These are phyloP conservation scores for Kodamaea kaohsiungensis DNA, from an alignment of 805 yeast species.

Conservation along the genomic window DNA sequence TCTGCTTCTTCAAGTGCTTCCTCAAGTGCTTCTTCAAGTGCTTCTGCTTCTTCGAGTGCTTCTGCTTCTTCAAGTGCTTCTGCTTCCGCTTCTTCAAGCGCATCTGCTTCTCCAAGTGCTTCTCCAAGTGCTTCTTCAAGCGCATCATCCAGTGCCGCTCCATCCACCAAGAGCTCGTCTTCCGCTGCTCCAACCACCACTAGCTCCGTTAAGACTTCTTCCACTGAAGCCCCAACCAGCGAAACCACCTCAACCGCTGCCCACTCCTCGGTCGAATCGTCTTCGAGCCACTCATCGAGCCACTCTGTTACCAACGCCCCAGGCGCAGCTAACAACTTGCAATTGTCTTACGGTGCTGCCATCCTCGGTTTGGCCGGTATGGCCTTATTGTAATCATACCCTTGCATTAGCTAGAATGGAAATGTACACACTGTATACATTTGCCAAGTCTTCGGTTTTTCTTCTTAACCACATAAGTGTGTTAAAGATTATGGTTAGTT, in stretches of 20 bases:
- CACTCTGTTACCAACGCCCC: conserved; percentile 10
- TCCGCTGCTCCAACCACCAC: conserved; percentile 7
- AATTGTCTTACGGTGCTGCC: conserved; percentile 27
- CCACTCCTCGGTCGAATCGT: neutral
- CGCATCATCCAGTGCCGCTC: neutral
- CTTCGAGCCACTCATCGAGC: conserved; percentile 1
- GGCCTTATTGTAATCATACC: conserved; percentile 19
- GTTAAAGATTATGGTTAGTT: neutral
- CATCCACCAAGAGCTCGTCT: conserved; percentile 1
- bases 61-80: conserved; percentile 18
- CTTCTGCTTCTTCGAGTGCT: conserved; percentile 8
- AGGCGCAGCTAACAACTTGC: conserved; percentile 20
- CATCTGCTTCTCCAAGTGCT: conserved; percentile 6
- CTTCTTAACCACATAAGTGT: neutral
- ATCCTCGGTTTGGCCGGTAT: conserved; percentile 24
- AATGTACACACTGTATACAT: neutral
- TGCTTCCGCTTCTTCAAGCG: conserved; percentile 13
- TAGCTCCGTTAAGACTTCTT: conserved; percentile 7
- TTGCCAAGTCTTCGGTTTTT: neutral
- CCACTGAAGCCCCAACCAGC: conserved; percentile 10
- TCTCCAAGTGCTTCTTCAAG: conserved; percentile 7
- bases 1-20: conserved; percentile 18
- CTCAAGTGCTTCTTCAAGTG: conserved; percentile 5
- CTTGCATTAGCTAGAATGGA: neutral
- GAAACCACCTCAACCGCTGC: conserved; percentile 7